Base-by-base conservation (phyloP, 2,329 filamentous ascomycete species). In the Aspergillus tanneri region DNA sequence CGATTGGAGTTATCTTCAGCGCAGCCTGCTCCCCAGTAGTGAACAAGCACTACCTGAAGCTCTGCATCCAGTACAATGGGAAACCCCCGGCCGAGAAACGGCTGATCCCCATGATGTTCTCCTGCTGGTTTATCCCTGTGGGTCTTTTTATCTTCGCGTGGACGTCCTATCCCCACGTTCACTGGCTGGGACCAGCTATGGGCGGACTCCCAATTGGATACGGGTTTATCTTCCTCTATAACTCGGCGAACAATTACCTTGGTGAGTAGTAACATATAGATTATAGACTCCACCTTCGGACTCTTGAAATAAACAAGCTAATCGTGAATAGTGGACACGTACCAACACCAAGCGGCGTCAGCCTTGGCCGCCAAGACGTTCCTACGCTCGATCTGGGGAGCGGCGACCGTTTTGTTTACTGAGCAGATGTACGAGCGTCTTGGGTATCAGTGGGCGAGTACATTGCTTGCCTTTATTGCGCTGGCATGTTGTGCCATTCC, bases 81-180 rank as follows among this genome's bases (percentile, higher is more conserved):
- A 27, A 28, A 12, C 30, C 30, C 3, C 41, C 41, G 5, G 24
- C 41, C 12, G 41, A 43, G 21, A 28, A 43, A 35, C 76, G 74
- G 25, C 58, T 79, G 0, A 73, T 75, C 2, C 71, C 74, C 10
- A 68, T 65, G 34, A 73, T 76, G 30, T 49, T 74, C 6, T 73
- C 73, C 16, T 69, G 67, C 52, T 69, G 77, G 22, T 61, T 64
- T 12, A 67, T 83, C 41, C 79, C 80, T 0, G 63, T 79, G 42
- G 74, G 76, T 10, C 67, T 80, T 2, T 79, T 81, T 60, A 78
- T 76, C 76, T 76, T 80, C 41, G 78, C 77, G 1, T 81, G 78
- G 78, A 78, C 78, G 0, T 75, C 77, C 38, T 74, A 66, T 48
- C 67, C 57, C 60, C 57, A 52, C 5, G 55, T 64, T 35, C 61